Base-by-base conservation (phyloP, 495 filamentous ascomycete genomes). In the Extremus antarcticus region DNA sequence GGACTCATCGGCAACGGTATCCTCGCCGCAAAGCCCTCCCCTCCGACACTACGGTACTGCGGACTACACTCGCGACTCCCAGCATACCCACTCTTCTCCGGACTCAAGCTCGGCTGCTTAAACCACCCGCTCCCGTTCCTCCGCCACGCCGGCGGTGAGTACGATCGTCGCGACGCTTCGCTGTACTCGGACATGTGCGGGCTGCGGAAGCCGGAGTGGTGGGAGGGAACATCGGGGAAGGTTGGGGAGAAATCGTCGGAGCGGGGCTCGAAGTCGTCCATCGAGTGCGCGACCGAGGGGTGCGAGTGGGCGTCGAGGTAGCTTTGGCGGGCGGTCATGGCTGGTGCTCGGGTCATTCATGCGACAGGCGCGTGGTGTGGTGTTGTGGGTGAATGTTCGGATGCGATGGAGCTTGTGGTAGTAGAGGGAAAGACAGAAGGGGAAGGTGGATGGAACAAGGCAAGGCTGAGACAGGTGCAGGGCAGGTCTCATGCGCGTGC, bases 231-330 rank as follows among this genome's bases (percentile, higher is more conserved):
- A 40, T 73, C 74, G 77, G 80, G 21, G 78, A 77, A 40, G 72
- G 70, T 59, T 50, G 57, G 61, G 53, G 49, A 63, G 61, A 61
- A 55, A 70, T 73, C 65, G 29, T n/a, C n/a, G n/a, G n/a, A n/a
- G 71, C 74, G 63, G 68, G 73, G 10, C 58, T 84, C 84, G 76
- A 88, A 88, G 73, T 90, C 86, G 65, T 84, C 80, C 62, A 89
- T 75, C 50, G 85, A 87, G 43, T 77, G 84, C 71, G 83, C 78
- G 70, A 90, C 64, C 51, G 80, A 84, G 29, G 80, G 78, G 71
- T 84, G 82, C 16, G 58, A 61, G 29, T 35, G 7, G 29, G 13
- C 7, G 17, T 58, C 59, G 24, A 58, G 51, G 47, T 50, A 62
- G 32, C 50, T 51, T 39, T 58, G 59, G 10, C 51, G 59, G 7